phyloP scores from a whole-genome alignment of 192 early-diverging fungal genomes.

The Linnemannia exigua region DNA sequence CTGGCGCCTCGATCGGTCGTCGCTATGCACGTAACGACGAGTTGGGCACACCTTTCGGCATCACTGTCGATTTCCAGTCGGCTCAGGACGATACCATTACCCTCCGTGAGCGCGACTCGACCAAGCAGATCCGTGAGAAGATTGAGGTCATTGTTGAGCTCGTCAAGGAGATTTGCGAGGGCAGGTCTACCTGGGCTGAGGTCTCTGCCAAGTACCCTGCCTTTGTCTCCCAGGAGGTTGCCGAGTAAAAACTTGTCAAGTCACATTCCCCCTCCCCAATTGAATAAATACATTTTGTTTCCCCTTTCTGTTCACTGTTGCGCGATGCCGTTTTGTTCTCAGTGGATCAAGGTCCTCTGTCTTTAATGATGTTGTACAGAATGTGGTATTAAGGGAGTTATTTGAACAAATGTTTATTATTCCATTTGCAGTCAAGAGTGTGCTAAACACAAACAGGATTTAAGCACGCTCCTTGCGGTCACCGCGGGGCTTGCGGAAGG shows the following conservation, averaged over 20 bases:
- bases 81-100: slow-evolving; percentile 94
- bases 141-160: slow-evolving; percentile 78
- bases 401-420: slow-evolving; percentile 15
- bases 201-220: slow-evolving; percentile 78
- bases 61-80: slow-evolving; percentile 99
- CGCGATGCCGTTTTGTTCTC: background rate
- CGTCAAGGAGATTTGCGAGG: slow-evolving; percentile 82
- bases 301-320: background rate
- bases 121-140: slow-evolving; percentile 92
- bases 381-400: background rate
- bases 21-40: slow-evolving; percentile 99
- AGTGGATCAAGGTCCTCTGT: background rate
- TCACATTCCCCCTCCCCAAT: background rate
- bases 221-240: slow-evolving; percentile 67
- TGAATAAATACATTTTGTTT: background rate
- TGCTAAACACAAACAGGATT: slow-evolving; percentile 15
- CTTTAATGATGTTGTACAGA: background rate
- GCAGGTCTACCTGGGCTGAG: slow-evolving; percentile 78
- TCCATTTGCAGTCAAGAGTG: slow-evolving; percentile 1
- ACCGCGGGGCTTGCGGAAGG: slow-evolving; percentile 41
- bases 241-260: slow-evolving; percentile 34
- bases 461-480: slow-evolving; percentile 52
- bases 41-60: slow-evolving; percentile 95
- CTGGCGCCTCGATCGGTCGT: slow-evolving; percentile 90
- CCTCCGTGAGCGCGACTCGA: slow-evolving; percentile 96